Evolutionary conservation across 768 basidiomycete genomes (phyloP), one percentile per base, ranked within the genome.

Genomic region (Amylocystis lapponica): DNA sequence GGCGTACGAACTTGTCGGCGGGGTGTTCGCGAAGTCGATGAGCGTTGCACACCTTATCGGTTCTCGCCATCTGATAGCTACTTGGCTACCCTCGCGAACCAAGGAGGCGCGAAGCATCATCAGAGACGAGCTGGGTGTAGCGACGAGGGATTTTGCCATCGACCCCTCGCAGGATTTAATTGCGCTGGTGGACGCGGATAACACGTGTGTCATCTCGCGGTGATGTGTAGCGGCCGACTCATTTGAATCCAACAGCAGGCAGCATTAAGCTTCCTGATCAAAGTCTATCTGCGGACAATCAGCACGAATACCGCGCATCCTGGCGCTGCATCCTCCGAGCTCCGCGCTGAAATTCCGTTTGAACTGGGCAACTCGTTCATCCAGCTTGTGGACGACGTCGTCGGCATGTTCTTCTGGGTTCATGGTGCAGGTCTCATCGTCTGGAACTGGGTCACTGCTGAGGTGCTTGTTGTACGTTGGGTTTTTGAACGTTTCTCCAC

Each of bases 101-200:
- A 22, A 34, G 7, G 47, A 23, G 21, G 59, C 17, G 16, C 49
- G 8, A 7, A 48, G 36, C 17, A 47, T 64, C 26, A 49, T 63
- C 2, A 48, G 56, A 14, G 56, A 62, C 1, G 64, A 75, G 22
- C 32, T 79, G 0, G 68, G 66, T 1, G 34, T 77, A 7, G 45
- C 57, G 8, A 65, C 69, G 29, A 65, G 74, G 33, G 81, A 82
- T 52, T 79, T 82, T 46, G 78, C 76, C 0, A 73, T 82, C n/a
- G 81, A 83, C 50, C 79, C 81, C 1, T 70, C 75, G 4, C 81
- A 83, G 55, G 78, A 83, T 49, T 52, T 83, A 35, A 62, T 81
- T 27, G 67, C 73, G 7, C 55, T 76, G 13, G 57, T 78, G n/a
- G 51, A 57, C 14, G 32, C 39, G 12, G 53, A 52, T n/a, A 47